phyloP scores from a whole-genome alignment of 257 asterid genomes.

The Jacaranda mimosifolia region DNA sequence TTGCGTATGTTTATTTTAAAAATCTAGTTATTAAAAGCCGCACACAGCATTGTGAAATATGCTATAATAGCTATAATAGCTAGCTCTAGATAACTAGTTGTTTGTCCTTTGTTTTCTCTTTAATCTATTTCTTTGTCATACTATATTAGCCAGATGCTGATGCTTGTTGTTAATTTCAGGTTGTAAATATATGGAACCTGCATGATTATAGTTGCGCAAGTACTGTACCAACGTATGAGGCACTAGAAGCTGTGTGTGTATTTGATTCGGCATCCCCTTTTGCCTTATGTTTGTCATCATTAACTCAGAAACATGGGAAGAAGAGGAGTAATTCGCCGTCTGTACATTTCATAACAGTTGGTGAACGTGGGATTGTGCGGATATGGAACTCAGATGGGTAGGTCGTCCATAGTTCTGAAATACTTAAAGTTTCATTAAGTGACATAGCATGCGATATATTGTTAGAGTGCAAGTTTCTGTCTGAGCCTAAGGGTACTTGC shows the following conservation, averaged over 20 bases:
- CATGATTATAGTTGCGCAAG: conserved; percentile 73
- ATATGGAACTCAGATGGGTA: conserved; percentile 96
- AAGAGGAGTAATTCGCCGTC: conserved; percentile 57
- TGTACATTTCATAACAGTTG: conserved; percentile 80
- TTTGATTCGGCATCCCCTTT: conserved; percentile 68
- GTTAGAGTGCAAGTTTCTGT: conserved; percentile 1
- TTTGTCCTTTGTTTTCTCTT: neutral
- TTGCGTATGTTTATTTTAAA: neutral
- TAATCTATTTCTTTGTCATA: conserved; percentile 8
- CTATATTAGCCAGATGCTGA: conserved; percentile 34
- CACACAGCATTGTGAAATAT: neutral
- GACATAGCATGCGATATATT: conserved; percentile 2
- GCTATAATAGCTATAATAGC: neutral
- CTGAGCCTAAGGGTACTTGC: conserved; percentile 7
- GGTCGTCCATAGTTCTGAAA: conserved; percentile 26
- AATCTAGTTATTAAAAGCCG: neutral
- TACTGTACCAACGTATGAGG: conserved; percentile 90
- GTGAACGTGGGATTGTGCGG: conserved; percentile 94
- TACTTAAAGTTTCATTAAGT: neutral
- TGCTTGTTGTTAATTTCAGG: conserved; percentile 56
- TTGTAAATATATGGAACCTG: conserved; percentile 89
- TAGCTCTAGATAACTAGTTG: neutral
- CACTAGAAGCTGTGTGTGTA: conserved; percentile 83
- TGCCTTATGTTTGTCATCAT: conserved; percentile 55
- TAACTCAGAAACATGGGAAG: conserved; percentile 54